A percentile compares a stretch with the other conserved stretches of the same genome.
These are phyloP conservation scores for Lolium rigidum DNA, from an alignment of 176 grass and related monocot species.

Conservation along the genomic window DNA sequence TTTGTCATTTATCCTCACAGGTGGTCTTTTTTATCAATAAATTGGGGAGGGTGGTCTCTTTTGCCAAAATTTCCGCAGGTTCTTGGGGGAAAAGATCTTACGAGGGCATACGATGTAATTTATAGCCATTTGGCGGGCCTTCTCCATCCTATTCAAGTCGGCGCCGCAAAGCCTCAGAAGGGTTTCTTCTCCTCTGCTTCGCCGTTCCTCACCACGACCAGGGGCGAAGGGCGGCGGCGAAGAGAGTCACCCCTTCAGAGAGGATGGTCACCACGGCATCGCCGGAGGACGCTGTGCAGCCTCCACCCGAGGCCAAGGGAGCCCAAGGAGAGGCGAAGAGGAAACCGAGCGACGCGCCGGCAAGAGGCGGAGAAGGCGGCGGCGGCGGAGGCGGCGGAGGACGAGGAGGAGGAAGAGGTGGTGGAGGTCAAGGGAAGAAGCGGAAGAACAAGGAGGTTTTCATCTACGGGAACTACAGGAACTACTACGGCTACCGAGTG, in stretches of 20 bases:
- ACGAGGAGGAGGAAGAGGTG: neutral
- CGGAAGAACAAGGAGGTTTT: constrained; percentile 65
- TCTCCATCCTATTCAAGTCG: neutral
- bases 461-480: constrained; percentile 95
- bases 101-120: too few species aligned
- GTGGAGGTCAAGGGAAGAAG: constrained; percentile 32
- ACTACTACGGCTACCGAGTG: constrained; percentile 96
- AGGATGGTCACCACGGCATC: constrained; percentile 34
- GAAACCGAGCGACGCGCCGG: constrained; percentile 13
- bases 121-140: too few species aligned
- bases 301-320: constrained; percentile 16
- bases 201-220: neutral
- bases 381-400: neutral
- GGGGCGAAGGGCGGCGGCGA: neutral
- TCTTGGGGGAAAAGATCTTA: too few species aligned
- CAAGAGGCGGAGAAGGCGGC: neutral
- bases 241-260: constrained; percentile 25
- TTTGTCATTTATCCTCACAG: too few species aligned
- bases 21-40: too few species aligned
- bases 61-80: too few species aligned
- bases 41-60: too few species aligned
- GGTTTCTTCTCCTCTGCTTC: neutral
- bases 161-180: neutral
- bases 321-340: constrained; percentile 5
- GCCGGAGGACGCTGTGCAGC: constrained; percentile 38